phyloP scores from a whole-genome alignment of 495 filamentous ascomycete species.

The Neurospora discreta region DNA sequence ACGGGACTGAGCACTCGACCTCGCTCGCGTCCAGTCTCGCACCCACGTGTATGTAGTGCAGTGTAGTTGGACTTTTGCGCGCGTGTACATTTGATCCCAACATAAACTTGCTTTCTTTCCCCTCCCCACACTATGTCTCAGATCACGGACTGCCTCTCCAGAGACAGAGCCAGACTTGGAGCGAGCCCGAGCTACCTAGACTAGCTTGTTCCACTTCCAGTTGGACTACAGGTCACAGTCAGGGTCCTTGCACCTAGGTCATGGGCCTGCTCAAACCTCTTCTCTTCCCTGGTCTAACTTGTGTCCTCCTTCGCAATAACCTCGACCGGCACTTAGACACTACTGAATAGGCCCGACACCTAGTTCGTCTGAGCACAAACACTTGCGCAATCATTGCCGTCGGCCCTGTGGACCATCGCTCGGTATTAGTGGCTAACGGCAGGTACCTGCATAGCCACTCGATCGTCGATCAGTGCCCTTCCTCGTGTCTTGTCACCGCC shows the following conservation, averaged over 20 bases:
- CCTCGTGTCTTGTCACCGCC: not conserved
- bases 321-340: not conserved
- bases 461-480: not conserved
- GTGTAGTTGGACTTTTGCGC: not conserved
- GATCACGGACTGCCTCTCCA: not conserved
- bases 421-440: not conserved
- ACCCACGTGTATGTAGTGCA: not conserved
- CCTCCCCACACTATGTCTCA: not conserved
- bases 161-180: not conserved
- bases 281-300: not conserved
- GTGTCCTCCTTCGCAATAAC: not conserved
- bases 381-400: not conserved
- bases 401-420: no score
- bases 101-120: not conserved
- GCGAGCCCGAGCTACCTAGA: not conserved
- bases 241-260: not conserved
- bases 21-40: not conserved
- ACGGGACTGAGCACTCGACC: not conserved
- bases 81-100: not conserved
- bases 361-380: not conserved
- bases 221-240: not conserved
- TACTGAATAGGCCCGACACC: not conserved
- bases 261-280: not conserved
- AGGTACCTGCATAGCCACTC: not conserved
- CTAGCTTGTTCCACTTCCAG: not conserved